Evolutionary conservation across 2,329 filamentous ascomycete genomes (phyloP).

Genomic region (Alternaria brassicicola): DNA sequence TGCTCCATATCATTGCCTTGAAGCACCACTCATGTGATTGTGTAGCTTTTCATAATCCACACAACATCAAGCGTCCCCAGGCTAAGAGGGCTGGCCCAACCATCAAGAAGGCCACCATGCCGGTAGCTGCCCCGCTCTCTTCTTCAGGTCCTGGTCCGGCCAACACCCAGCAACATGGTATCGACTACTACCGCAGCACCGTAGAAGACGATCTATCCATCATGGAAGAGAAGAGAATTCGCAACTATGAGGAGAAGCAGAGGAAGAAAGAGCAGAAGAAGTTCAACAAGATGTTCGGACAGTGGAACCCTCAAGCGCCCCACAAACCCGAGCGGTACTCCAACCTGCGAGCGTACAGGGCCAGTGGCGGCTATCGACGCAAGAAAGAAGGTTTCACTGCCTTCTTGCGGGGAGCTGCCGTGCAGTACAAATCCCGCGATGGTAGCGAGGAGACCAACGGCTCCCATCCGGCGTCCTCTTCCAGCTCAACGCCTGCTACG

Average conservation of each 20-base stretch:
- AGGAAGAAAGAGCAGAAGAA: slow-evolving; percentile 66
- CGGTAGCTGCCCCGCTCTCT: slow-evolving; percentile 22
- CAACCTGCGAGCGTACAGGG: slow-evolving; percentile 36
- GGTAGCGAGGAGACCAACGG: slow-evolving; percentile 20
- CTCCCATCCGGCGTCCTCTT: slow-evolving; percentile 19
- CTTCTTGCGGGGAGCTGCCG: slow-evolving; percentile 28
- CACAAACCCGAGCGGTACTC: slow-evolving; percentile 35
- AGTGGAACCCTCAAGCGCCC: slow-evolving; percentile 53
- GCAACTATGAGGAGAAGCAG: slow-evolving; percentile 72
- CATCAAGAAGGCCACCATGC: slow-evolving; percentile 36
- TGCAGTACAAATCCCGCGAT: slow-evolving; percentile 15
- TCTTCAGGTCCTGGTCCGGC: slow-evolving; percentile 23
- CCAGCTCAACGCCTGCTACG: slow-evolving; percentile 17
- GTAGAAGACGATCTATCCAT: slow-evolving; percentile 79
- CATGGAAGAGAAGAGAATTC: slow-evolving; percentile 70
- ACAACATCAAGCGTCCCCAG: slow-evolving; percentile 43
- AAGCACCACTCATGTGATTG: slow-evolving; percentile 36
- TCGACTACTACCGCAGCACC: slow-evolving; percentile 69
- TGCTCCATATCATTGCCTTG: slow-evolving; percentile 26
- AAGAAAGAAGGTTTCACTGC: slow-evolving; percentile 35
- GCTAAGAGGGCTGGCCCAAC: slow-evolving; percentile 30
- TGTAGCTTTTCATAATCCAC: slow-evolving; percentile 43
- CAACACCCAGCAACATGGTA: slow-evolving; percentile 27
- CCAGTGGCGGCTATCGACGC: slow-evolving; percentile 31
- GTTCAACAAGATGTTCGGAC: slow-evolving; percentile 66